Conservation (phyloP, 2,329 filamentous ascomycete species). For the Fonsecaea multimorphosa region DNA sequence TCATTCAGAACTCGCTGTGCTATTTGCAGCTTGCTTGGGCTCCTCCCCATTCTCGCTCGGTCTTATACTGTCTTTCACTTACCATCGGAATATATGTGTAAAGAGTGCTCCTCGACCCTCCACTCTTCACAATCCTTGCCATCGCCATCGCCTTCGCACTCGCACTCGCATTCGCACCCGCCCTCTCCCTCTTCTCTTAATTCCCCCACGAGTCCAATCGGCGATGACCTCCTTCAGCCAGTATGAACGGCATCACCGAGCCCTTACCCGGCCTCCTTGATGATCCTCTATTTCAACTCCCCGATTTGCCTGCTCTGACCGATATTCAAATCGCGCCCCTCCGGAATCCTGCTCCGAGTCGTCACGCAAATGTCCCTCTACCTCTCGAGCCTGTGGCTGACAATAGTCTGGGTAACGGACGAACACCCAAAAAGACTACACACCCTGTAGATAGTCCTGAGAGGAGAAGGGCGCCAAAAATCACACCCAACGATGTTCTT, state of each 20-base stretch:
- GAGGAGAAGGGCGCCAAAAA: constrained; percentile 31
- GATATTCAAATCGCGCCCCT: constrained; percentile 56
- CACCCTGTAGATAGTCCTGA: constrained; percentile 25
- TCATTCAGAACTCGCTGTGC: not conserved
- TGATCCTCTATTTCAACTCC: constrained; percentile 48
- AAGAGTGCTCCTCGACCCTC: not conserved
- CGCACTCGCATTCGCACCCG: not conserved
- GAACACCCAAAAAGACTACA: constrained; percentile 26
- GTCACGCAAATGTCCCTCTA: constrained; percentile 49
- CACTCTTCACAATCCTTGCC: not conserved
- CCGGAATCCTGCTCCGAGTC: constrained; percentile 53
- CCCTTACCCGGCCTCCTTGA: constrained; percentile 46
- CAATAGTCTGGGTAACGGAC: constrained; percentile 47
- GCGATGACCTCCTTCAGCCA: constrained; percentile 35
- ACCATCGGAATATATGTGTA: not conserved
- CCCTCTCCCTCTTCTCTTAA: not conserved
- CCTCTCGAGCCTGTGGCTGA: constrained; percentile 51
- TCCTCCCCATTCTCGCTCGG: not conserved
- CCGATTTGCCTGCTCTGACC: constrained; percentile 51
- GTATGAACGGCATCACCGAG: constrained; percentile 40
- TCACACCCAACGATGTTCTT: constrained; percentile 37
- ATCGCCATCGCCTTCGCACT: not conserved
- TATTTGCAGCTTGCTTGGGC: not conserved
- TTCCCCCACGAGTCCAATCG: not conserved
- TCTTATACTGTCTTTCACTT: not conserved